phyloP scores from a whole-genome alignment of 108 stramenopile species.

The Cyclotella atomus region DNA sequence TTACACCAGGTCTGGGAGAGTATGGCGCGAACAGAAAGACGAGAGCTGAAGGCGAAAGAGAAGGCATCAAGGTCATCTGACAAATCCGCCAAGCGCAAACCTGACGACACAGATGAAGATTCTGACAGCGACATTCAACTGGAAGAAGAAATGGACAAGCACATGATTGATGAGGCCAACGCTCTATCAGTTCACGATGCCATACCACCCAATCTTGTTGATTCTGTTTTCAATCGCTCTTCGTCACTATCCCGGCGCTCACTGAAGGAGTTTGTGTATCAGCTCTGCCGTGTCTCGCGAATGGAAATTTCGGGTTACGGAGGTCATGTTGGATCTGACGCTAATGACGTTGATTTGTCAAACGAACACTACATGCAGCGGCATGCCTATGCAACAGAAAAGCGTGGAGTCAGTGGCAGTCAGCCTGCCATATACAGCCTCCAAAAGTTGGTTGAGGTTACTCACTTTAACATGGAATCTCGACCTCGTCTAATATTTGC shows the following conservation, averaged over 20 bases:
- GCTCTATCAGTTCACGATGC: conserved; percentile 79
- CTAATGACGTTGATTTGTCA: conserved; percentile 74
- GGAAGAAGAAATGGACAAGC: conserved; percentile 82
- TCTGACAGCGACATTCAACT: conserved; percentile 49
- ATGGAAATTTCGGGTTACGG: conserved; percentile 93
- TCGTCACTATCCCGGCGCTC: conserved; percentile 75
- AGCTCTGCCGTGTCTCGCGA: conserved; percentile 90
- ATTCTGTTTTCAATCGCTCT: conserved; percentile 86
- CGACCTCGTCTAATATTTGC: conserved; percentile 94
- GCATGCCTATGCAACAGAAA: conserved; percentile 56
- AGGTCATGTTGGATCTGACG: conserved; percentile 69
- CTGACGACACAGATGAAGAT: conserved; percentile 42
- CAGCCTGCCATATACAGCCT: conserved; percentile 95
- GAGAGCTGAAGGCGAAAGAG: conserved; percentile 50
- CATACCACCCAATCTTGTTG: conserved; percentile 78
- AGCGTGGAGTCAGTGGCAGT: conserved; percentile 47
- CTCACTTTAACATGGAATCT: conserved; percentile 97
- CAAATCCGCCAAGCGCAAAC: conserved; percentile 20
- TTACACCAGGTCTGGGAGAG: conserved; percentile 85
- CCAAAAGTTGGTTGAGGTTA: conserved; percentile 97
- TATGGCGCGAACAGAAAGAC: conserved; percentile 77
- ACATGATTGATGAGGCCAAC: conserved; percentile 84
- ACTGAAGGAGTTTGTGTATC: conserved; percentile 87
- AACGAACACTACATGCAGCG: conserved; percentile 76
- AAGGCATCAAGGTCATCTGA: conserved; percentile 38